Evolutionary conservation across 2,329 filamentous ascomycete species (phyloP).

Genomic region (Nothophaeocryptopus gaeumannii): DNA sequence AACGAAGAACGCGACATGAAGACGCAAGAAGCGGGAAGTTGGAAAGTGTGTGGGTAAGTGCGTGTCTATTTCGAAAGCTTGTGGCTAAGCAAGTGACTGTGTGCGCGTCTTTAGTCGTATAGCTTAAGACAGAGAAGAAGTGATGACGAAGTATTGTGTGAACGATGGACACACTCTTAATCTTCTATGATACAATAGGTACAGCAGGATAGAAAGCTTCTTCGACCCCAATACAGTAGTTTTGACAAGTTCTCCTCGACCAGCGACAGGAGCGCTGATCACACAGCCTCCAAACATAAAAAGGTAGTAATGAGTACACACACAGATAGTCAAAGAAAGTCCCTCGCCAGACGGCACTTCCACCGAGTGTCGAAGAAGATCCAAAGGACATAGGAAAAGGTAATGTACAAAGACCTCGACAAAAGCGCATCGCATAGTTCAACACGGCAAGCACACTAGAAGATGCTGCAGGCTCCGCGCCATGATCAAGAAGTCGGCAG

Average conservation of each 20-base stretch:
- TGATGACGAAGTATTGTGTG: no score
- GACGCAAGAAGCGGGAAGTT: no score
- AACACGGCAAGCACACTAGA: neutral
- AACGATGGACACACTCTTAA: no score
- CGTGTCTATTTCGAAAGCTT: no score
- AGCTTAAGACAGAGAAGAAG: no score
- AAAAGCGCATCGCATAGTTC: neutral
- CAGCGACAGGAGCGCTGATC: constrained; percentile 1
- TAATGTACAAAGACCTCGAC: constrained; percentile 3
- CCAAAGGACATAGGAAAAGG: neutral
- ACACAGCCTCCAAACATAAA: neutral
- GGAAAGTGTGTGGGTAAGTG: no score
- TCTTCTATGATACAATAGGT: no score
- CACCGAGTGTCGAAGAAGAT: no score
- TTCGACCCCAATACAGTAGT: neutral
- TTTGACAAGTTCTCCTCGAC: constrained; percentile 2
- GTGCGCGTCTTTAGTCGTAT: no score
- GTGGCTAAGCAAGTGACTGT: no score
- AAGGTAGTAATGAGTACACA: neutral
- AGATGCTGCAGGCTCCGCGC: neutral
- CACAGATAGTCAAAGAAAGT: neutral
- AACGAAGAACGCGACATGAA: no score
- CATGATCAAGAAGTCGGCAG: neutral
- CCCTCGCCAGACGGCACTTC: neutral
- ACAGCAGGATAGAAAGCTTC: no score